These are phyloP conservation scores for Fusarium pseudonygamai DNA, from an alignment of 2,329 filamentous ascomycete species.

Conservation along the genomic window DNA sequence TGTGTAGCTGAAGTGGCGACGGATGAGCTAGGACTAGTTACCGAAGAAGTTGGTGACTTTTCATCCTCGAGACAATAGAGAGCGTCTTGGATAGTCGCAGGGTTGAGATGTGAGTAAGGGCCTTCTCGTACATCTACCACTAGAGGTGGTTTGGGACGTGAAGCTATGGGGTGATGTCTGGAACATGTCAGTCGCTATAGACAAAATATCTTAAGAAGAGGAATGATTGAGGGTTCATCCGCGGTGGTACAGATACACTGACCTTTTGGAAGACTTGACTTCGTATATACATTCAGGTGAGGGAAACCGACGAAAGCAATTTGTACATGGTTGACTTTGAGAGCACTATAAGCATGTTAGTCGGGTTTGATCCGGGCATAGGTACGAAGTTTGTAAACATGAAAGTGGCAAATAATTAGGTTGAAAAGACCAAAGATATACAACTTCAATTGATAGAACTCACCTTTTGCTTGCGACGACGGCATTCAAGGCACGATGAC, in stretches of 20 bases:
- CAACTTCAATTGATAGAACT: neutral
- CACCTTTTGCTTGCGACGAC: conserved; percentile 63
- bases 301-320: conserved; percentile 63
- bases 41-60: neutral
- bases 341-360: conserved; percentile 56
- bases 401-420: neutral
- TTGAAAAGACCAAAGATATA: neutral
- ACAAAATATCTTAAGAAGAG: neutral
- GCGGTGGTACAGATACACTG: neutral
- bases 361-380: neutral
- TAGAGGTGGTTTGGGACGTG: conserved; percentile 23
- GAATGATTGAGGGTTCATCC: no score
- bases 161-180: conserved; percentile 10
- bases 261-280: conserved; percentile 39
- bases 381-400: no score
- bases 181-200: neutral
- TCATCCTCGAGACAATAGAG: conserved; percentile 47
- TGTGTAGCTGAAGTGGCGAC: neutral
- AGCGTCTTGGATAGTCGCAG: conserved; percentile 48
- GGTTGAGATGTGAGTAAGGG: conserved; percentile 51
- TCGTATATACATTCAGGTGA: conserved; percentile 61
- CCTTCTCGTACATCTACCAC: conserved; percentile 37
- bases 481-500: conserved; percentile 61
- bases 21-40: neutral
- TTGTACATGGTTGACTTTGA: conserved; percentile 63